A percentile compares a stretch with the other conserved stretches of the same genome.
phyloP scores from a whole-genome alignment of 108 stramenopile genomes.

The Fragilaria radians region DNA sequence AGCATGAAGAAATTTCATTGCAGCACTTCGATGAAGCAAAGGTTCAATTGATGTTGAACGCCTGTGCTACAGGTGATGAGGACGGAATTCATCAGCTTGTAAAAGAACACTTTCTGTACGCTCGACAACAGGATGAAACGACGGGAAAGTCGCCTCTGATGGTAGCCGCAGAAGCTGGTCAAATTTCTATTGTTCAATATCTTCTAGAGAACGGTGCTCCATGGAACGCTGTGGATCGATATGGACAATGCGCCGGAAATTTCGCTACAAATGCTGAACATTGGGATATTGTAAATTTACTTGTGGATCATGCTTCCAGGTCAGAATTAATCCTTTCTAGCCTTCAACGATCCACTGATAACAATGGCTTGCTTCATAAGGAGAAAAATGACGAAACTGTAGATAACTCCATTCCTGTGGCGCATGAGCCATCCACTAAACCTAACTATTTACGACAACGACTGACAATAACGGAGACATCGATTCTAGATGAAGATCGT shows the following conservation, averaged over 20 bases:
- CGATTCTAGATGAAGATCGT: constrained; percentile 66
- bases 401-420: constrained; percentile 14
- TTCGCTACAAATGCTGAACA: constrained; percentile 69
- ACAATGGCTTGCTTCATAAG: not conserved
- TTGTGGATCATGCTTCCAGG: constrained; percentile 72
- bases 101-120: constrained; percentile 25
- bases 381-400: not conserved
- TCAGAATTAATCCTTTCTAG: constrained; percentile 69
- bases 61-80: constrained; percentile 23
- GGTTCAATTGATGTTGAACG: constrained; percentile 25
- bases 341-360: not conserved
- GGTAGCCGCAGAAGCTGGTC: constrained; percentile 52
- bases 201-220: constrained; percentile 75
- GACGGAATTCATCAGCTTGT: constrained; percentile 14
- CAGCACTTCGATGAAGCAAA: not conserved
- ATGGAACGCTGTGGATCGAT: constrained; percentile 88
- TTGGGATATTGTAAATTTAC: constrained; percentile 74
- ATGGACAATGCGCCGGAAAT: constrained; percentile 83
- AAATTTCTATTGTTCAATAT: constrained; percentile 34
- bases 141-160: constrained; percentile 78
- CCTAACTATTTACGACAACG: constrained; percentile 66
- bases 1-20: no score
- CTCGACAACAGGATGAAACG: constrained; percentile 52
- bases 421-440: constrained; percentile 69
- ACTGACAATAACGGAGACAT: constrained; percentile 49